A percentile compares a stretch with the other conserved stretches of the same genome.
Conservation (phyloP, 2,329 filamentous ascomycete genomes). For the Colletotrichum sp. region DNA sequence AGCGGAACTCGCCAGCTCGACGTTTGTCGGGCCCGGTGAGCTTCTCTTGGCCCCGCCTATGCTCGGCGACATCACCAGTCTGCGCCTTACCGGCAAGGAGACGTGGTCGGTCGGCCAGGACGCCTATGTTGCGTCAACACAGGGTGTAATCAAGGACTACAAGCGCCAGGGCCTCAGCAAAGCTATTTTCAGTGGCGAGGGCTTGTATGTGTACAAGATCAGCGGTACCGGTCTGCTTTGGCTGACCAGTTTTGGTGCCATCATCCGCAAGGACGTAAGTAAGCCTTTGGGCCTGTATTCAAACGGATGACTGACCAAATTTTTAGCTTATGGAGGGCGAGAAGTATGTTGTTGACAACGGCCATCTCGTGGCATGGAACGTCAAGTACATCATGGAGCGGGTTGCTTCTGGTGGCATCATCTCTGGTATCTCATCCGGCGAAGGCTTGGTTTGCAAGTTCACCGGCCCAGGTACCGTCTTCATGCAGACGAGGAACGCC, state of each 20-base stretch:
- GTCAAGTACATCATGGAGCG: constrained; percentile 92
- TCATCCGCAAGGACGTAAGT: constrained; percentile 90
- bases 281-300: background rate
- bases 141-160: constrained; percentile 86
- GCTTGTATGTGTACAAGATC: constrained; percentile 88
- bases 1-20: constrained; percentile 78
- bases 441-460: constrained; percentile 97
- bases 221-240: constrained; percentile 82
- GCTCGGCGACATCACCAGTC: constrained; percentile 84
- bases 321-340: constrained; percentile 68
- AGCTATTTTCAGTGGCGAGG: constrained; percentile 93
- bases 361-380: constrained; percentile 95
- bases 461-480: constrained; percentile 87
- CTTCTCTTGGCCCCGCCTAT: constrained; percentile 80
- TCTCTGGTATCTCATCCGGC: constrained; percentile 81
- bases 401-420: constrained; percentile 86
- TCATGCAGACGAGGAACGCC: constrained; percentile 90
- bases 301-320: constrained; percentile 13
- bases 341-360: constrained; percentile 91
- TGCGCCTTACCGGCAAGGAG: constrained; percentile 74
- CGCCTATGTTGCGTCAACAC: constrained; percentile 83
- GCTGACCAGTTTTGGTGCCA: constrained; percentile 92
- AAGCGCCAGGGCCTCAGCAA: constrained; percentile 87
- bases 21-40: constrained; percentile 89
- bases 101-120: constrained; percentile 88